Conservation (phyloP, 2,329 filamentous ascomycete species). For the Hymenoscyphus linearis region DNA sequence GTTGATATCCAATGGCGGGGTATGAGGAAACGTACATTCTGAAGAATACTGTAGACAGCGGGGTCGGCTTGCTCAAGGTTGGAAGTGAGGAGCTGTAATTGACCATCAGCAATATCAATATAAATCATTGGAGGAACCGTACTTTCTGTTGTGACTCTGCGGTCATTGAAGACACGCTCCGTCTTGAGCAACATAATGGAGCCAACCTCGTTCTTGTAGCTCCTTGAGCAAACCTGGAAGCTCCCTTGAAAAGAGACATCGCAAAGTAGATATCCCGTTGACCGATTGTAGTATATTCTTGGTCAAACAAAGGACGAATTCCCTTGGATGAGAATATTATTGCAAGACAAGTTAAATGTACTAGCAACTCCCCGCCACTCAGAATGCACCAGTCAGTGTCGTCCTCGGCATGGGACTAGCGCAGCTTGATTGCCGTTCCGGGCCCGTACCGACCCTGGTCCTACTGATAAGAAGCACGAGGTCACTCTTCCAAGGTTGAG, state of each 20-base stretch:
- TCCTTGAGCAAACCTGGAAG: slow-evolving; percentile 23
- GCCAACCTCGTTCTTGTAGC: slow-evolving; percentile 20
- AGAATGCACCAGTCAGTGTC: background rate
- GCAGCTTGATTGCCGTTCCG: background rate
- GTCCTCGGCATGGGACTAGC: background rate
- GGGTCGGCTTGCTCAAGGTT: slow-evolving; percentile 82
- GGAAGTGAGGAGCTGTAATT: slow-evolving; percentile 66
- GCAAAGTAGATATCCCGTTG: slow-evolving; percentile 7
- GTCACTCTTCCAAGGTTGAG: too few species aligned
- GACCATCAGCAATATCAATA: slow-evolving; percentile 11
- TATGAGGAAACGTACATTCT: slow-evolving; percentile 57
- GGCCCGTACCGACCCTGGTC: background rate
- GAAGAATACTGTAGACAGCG: slow-evolving; percentile 79
- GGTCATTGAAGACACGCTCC: slow-evolving; percentile 28
- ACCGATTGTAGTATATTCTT: background rate
- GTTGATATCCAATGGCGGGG: slow-evolving; percentile 7
- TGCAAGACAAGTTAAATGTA: background rate
- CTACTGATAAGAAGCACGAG: too few species aligned
- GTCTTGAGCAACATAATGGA: slow-evolving; percentile 24
- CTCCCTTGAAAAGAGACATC: slow-evolving; percentile 31
- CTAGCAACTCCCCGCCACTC: slow-evolving; percentile 8
- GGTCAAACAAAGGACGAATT: slow-evolving; percentile 5
- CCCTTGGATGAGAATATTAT: background rate
- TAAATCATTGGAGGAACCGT: background rate
- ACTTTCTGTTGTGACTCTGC: slow-evolving; percentile 57